A percentile compares a stretch with the other conserved stretches of the same genome.
These are phyloP conservation scores for Xylaria intraflava DNA, from an alignment of 495 filamentous ascomycete species.

Conservation along the genomic window DNA sequence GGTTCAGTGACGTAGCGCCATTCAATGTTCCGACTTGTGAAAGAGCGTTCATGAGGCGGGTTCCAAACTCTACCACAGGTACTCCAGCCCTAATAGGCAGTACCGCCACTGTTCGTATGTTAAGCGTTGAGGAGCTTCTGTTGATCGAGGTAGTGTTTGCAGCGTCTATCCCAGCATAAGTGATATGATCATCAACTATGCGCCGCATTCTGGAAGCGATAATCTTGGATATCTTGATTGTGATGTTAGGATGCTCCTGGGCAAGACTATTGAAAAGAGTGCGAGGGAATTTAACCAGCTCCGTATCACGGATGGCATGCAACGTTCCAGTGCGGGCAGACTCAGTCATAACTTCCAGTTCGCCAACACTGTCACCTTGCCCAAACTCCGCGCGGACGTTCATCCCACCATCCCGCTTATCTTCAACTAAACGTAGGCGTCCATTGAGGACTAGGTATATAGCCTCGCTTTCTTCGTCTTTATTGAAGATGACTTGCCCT, in stretches of 20 bases:
- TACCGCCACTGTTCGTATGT: conserved; percentile 87
- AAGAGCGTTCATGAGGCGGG: conserved; percentile 77
- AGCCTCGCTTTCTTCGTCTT: conserved; percentile 93
- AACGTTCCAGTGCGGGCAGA: conserved; percentile 80
- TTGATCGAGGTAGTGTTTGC: conserved; percentile 54
- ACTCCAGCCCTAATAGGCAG: conserved; percentile 86
- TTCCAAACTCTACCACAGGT: conserved; percentile 91
- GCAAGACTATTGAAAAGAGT: conserved; percentile 96
- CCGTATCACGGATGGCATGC: conserved; percentile 93
- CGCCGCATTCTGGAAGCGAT: conserved; percentile 93
- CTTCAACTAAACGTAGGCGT: conserved; percentile 70
- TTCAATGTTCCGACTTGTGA: conserved; percentile 81
- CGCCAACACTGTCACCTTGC: conserved; percentile 94
- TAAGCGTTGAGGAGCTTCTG: conserved; percentile 75
- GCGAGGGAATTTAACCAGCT: conserved; percentile 91
- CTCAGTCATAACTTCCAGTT: conserved; percentile 95
- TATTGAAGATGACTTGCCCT: conserved; percentile 88
- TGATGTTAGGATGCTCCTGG: conserved; percentile 94
- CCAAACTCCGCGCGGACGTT: conserved; percentile 89
- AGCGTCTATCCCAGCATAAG: conserved; percentile 37
- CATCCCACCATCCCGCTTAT: conserved; percentile 72
- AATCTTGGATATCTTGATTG: conserved; percentile 97
- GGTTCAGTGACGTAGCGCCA: conserved; percentile 87
- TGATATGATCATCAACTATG: conserved; percentile 68
- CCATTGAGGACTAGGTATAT: conserved; percentile 98